These are phyloP conservation scores for Crotalaria pallida DNA, from an alignment of 306 rosid species.

Conservation along the genomic window DNA sequence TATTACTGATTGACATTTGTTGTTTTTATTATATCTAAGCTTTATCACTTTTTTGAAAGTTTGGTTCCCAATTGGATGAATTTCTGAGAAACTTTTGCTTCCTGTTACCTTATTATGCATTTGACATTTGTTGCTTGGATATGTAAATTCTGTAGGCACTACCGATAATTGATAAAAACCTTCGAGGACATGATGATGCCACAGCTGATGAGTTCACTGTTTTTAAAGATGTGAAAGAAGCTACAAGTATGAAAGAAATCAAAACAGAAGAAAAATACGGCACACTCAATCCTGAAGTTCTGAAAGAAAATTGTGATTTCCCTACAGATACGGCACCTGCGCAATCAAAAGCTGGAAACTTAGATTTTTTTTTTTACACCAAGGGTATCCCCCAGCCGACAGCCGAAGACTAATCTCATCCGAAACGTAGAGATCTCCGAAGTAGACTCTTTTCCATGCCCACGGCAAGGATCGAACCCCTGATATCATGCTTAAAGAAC, in stretches of 20 bases:
- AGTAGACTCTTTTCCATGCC: no score
- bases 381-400: no score
- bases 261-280: slow-evolving; percentile 24
- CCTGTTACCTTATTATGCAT: slow-evolving; percentile 1
- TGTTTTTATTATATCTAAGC: no score
- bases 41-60: no score
- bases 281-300: slow-evolving; percentile 30
- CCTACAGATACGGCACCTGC: slow-evolving; percentile 35
- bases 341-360: slow-evolving; percentile 40
- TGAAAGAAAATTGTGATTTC: slow-evolving; percentile 35
- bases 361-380: no score
- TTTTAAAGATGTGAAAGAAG: slow-evolving; percentile 34
- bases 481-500: no score
- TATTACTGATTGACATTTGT: no score
- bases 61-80: background rate
- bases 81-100: background rate
- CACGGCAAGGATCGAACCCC: no score
- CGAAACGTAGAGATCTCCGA: no score
- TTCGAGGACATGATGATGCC: slow-evolving; percentile 34
- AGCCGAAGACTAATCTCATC: no score
- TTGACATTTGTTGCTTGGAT: slow-evolving; percentile 14
- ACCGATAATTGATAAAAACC: slow-evolving; percentile 43
- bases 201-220: slow-evolving; percentile 29
- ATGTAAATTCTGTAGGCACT: slow-evolving; percentile 43
- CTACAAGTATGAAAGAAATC: slow-evolving; percentile 14